Evolutionary conservation across 768 basidiomycete genomes (phyloP).

Genomic region (Agrocybe chaxingu): DNA sequence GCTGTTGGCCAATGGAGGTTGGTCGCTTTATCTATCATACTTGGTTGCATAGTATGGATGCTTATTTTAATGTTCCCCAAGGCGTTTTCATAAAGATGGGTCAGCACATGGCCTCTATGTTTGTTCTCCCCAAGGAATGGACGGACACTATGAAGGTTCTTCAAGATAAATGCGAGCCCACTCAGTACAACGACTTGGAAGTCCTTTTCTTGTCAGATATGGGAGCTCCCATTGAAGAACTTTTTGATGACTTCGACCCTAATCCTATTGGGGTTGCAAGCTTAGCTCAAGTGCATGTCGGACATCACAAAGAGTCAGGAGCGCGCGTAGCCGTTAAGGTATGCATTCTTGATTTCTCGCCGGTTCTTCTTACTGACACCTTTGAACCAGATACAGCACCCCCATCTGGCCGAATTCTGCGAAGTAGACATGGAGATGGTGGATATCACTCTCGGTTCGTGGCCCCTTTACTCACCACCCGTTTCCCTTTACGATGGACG

Average conservation of each 20-base stretch:
- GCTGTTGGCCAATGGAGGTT: slow-evolving; percentile 87
- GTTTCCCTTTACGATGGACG: not conserved
- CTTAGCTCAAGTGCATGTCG: slow-evolving; percentile 93
- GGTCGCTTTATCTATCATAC: slow-evolving; percentile 15
- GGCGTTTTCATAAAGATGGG: slow-evolving; percentile 89
- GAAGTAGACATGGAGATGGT: slow-evolving; percentile 89
- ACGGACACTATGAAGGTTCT: slow-evolving; percentile 50
- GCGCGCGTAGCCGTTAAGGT: slow-evolving; percentile 86
- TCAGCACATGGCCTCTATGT: slow-evolving; percentile 76
- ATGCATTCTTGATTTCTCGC: slow-evolving; percentile 7
- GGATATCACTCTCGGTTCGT: slow-evolving; percentile 63
- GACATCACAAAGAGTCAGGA: slow-evolving; percentile 65
- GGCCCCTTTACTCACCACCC: not conserved
- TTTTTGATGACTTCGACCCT: slow-evolving; percentile 85
- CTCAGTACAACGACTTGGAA: slow-evolving; percentile 75
- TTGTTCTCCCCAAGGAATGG: slow-evolving; percentile 52
- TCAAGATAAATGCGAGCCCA: slow-evolving; percentile 94
- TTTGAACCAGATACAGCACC: slow-evolving; percentile 72
- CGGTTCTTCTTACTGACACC: slow-evolving; percentile 1
- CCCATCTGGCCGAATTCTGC: slow-evolving; percentile 88
- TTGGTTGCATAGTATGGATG: not conserved
- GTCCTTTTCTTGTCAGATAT: slow-evolving; percentile 77
- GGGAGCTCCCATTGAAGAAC: slow-evolving; percentile 62
- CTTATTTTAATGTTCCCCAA: slow-evolving; percentile 18
- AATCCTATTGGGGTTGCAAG: slow-evolving; percentile 94